Base-by-base conservation (phyloP, 805 yeast species). In the Sugiyamaella valdiviana region DNA sequence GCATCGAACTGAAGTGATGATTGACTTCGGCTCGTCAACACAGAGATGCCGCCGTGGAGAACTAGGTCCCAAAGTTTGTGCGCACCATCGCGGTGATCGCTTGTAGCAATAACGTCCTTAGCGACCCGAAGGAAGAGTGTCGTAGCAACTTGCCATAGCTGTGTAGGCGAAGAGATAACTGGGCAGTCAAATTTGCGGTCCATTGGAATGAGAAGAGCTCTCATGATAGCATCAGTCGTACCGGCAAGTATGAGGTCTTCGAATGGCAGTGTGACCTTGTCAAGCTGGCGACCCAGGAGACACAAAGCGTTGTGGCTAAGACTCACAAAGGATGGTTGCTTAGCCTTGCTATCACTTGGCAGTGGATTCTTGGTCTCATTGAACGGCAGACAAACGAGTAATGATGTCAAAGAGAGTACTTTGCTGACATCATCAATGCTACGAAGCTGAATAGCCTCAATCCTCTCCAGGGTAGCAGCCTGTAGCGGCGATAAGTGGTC, bases 401-500 rank as follows among this genome's bases (percentile, higher is more conserved):
- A 22, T 17, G 10, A 53, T 15, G 15, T 43, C 36, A 24, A 39
- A 21, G 37, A 40, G 6, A 9, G 24, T 17, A 24, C 44, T 24
- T 16, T 12, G 22, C 10, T n/a, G 9, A 22, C 24, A n/a, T 15
- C 29, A 20, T 6, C 21, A 29, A 16, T 21, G 20, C 12, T 20
- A 17, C 24, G 26, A 9, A 69, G 55, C 15, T 63, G 48, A 6
- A 61, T 19, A 1, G 40, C 35, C 2, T 64, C 59, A 20, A 90
- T 59, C 36, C 76, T 76, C 0, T 68, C 68, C 23, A 86, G 59
- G 1, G 86, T 79, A 0, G 79, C 67, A 1, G 58, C 52, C 59
- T 90, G 98, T 39, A 91, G 66, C 7, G 73, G 71, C 0, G 96
- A 77, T 45, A 80, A 78, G 20, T 75, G 76, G 16, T 64, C 58